Evolutionary conservation across 2,329 filamentous ascomycete species (phyloP), one percentile per base, ranked within the genome.

Genomic region (Ophiocordyceps camponoti-floridani): DNA sequence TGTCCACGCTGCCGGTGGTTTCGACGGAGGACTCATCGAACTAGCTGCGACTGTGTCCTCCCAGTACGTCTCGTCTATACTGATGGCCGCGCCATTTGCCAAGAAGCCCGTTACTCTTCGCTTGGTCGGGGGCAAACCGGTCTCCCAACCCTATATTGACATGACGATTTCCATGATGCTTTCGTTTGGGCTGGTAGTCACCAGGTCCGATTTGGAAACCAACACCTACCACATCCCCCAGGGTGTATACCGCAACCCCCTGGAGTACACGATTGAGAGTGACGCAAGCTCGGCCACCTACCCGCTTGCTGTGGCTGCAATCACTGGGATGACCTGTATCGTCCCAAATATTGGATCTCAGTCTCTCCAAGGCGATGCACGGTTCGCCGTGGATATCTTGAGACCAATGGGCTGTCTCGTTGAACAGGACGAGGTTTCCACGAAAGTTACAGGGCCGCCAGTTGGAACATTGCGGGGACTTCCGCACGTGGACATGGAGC

Each of bases 131-230:
- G 91, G 88, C 45, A 96, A 94, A 61, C 89, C 91, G 40, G 94
- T 98, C 51, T 96, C 89, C 1, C 88, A 96, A 59, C 79, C 81
- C 2, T 98, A 98, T 61, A 96, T 98, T 55, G 87, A 98, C 59
- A 96, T 98, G 89, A 98, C 91, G 2, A 87, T 93, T 44, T 75
- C 87, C 14, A 98, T 98, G 89, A 98, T 98, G 91, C 73, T 75
- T 45, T 74, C 83, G 2, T 98, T 98, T 56, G 91, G 91, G 43
- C 76, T 98, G 38, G 61, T 78, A 37, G 91, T 95, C 12, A 70
- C 77, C 49, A 78, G 75, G 53, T 94, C 88, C 9, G 62, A 74
- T 30, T 81, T 75, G 3, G 87, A 95, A 54, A 75, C 81, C 41
- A 82, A 96, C 58, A 94, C 89, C 5, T 98, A 98, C 63, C 81